Conservation (phyloP, 164 flowering plant genomes). For the Berberis vulgaris region DNA sequence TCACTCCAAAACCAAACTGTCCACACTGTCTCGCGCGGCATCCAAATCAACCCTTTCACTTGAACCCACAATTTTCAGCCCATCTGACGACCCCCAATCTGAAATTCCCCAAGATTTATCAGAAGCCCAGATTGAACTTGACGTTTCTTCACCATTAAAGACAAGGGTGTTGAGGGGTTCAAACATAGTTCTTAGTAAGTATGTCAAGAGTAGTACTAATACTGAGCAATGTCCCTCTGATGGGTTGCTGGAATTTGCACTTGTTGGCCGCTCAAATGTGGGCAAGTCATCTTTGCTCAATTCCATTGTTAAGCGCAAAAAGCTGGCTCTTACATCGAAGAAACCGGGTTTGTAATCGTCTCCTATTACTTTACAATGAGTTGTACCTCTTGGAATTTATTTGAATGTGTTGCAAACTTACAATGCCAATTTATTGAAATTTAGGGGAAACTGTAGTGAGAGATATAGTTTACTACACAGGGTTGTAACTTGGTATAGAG, state of each 20-base stretch:
- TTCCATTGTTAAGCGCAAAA: constrained; percentile 72
- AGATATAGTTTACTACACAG: no score
- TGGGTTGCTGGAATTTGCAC: constrained; percentile 90
- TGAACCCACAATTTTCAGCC: constrained; percentile 7
- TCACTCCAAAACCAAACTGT: constrained; percentile 12
- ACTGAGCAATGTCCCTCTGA: constrained; percentile 85
- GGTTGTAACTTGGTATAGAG: no score
- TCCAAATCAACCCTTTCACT: constrained; percentile 21
- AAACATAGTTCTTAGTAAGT: constrained; percentile 76
- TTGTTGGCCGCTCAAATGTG: constrained; percentile 93
- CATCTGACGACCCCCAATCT: constrained; percentile 10
- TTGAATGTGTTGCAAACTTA: no score
- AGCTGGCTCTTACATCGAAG: constrained; percentile 85
- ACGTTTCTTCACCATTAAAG: constrained; percentile 20
- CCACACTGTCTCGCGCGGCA: constrained; percentile 10
- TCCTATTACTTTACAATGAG: not conserved
- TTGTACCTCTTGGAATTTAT: not conserved
- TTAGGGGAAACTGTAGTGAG: no score
- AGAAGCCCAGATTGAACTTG: constrained; percentile 35
- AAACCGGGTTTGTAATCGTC: constrained; percentile 22
- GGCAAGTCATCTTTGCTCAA: constrained; percentile 96
- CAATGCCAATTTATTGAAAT: no score
- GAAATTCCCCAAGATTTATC: constrained; percentile 7
- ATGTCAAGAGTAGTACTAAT: constrained; percentile 82
- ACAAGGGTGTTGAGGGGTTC: constrained; percentile 80